These are phyloP conservation scores for Fusarium sp. DNA, from an alignment of 2,329 filamentous ascomycete species.

Conservation along the genomic window DNA sequence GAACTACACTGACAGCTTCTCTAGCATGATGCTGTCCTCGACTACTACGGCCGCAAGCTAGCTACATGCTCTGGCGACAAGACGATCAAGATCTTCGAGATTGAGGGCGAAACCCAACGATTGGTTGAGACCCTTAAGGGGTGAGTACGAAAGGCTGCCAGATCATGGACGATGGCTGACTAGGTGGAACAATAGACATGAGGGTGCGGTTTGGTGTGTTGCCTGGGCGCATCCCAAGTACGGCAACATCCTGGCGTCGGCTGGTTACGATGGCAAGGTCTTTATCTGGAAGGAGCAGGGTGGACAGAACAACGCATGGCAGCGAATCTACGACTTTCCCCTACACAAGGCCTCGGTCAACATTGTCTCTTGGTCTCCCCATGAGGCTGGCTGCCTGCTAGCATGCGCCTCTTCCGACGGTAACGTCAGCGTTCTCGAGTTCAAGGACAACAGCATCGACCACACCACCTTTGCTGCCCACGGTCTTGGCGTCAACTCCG, in stretches of 20 bases:
- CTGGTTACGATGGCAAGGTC: constrained; percentile 97
- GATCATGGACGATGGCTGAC: constrained; percentile 26
- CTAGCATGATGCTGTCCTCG: constrained; percentile 96
- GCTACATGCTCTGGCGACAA: constrained; percentile 98
- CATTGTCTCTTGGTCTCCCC: constrained; percentile 96
- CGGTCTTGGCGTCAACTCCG: constrained; percentile 92
- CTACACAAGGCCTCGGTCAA: constrained; percentile 97
- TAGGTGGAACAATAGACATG: constrained; percentile 71
- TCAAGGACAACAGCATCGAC: constrained; percentile 94
- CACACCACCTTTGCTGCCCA: constrained; percentile 92
- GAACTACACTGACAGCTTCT: constrained; percentile 37
- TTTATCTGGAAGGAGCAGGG: constrained; percentile 95
- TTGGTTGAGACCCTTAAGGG: constrained; percentile 94
- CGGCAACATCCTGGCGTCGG: constrained; percentile 95
- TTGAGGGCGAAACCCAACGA: constrained; percentile 91
- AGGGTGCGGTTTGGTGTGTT: constrained; percentile 97
- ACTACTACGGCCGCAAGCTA: constrained; percentile 96
- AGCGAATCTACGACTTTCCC: constrained; percentile 91
- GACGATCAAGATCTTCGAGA: constrained; percentile 99
- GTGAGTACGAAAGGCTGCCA: constrained; percentile 60
- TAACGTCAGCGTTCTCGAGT: constrained; percentile 92
- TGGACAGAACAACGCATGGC: constrained; percentile 71
- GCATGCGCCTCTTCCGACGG: constrained; percentile 96
- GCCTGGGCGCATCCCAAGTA: constrained; percentile 99
- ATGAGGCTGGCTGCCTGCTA: constrained; percentile 93